Conservation (phyloP, 768 basidiomycete genomes). For the Lactifluus rugatus region DNA sequence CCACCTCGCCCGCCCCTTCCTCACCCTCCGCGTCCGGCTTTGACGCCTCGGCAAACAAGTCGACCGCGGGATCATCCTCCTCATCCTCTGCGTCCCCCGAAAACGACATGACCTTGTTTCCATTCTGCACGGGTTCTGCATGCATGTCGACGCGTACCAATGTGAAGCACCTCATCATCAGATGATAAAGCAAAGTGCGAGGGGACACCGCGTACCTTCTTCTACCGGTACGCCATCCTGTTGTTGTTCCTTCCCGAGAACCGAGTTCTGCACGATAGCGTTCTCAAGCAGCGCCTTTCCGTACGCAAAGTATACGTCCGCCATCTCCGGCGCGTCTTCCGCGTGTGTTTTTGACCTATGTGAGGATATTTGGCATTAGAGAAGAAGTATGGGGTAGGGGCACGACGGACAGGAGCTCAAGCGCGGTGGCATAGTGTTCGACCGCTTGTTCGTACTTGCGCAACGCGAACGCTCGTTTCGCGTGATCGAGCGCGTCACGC, state of each 20-base stretch:
- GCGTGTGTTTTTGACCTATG: constrained; percentile 61
- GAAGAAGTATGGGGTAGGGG: not conserved
- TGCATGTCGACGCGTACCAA: not conserved
- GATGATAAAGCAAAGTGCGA: not conserved
- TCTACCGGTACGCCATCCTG: constrained; percentile 35
- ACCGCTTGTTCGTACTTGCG: constrained; percentile 80
- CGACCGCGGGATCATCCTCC: constrained; percentile 47
- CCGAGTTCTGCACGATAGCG: constrained; percentile 74
- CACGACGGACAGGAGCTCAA: constrained; percentile 66
- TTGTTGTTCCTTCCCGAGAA: constrained; percentile 84
- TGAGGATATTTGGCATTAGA: constrained; percentile 8
- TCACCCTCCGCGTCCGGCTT: constrained; percentile 37
- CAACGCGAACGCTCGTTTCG: constrained; percentile 82
- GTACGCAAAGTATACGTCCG: constrained; percentile 83
- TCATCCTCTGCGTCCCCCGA: constrained; percentile 69
- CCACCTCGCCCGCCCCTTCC: constrained; percentile 47
- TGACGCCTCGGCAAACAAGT: constrained; percentile 53
- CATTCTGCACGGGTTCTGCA: constrained; percentile 30
- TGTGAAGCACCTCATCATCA: constrained; percentile 27
- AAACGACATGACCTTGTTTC: constrained; percentile 59
- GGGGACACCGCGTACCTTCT: constrained; percentile 25
- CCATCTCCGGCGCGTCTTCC: constrained; percentile 75
- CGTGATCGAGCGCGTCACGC: constrained; percentile 61
- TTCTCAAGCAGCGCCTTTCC: constrained; percentile 91
- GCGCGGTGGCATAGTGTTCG: constrained; percentile 72